These are phyloP conservation scores for Laguncularia racemosa DNA, from an alignment of 345 rosid species.

Conservation along the genomic window DNA sequence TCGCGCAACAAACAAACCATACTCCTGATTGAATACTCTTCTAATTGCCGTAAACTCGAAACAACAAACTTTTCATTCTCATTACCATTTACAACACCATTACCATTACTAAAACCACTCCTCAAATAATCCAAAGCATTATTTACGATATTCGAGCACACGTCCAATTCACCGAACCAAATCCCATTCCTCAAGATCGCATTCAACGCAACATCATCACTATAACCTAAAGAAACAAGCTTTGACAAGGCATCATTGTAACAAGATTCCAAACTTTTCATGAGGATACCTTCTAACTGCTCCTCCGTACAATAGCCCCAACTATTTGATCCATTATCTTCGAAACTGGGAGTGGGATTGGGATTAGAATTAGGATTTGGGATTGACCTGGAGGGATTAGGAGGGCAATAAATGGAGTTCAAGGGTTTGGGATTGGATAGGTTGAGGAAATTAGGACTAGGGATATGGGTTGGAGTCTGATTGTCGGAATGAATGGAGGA, in stretches of 20 bases:
- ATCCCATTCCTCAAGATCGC: conserved; percentile 75
- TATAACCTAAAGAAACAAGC: conserved; percentile 64
- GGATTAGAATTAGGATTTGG: conserved; percentile 15
- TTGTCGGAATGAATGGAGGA: conserved; percentile 36
- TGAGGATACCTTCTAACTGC: conserved; percentile 66
- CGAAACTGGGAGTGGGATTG: conserved; percentile 18
- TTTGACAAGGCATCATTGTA: conserved; percentile 64
- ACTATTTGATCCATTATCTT: conserved; percentile 33
- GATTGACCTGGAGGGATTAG: conserved; percentile 28
- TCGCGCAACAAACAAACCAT: conserved; percentile 88
- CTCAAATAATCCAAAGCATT: conserved; percentile 69
- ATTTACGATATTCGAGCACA: conserved; percentile 63
- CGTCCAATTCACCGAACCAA: conserved; percentile 89
- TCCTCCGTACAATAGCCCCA: conserved; percentile 91
- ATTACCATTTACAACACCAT: conserved; percentile 16
- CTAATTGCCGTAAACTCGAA: conserved; percentile 64
- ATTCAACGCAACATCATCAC: conserved; percentile 62
- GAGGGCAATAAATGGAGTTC: conserved; percentile 32
- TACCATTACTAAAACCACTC: conserved; percentile 25
- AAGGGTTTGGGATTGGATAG: conserved; percentile 61
- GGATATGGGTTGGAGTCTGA: conserved; percentile 34
- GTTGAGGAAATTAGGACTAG: conserved; percentile 38
- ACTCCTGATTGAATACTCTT: conserved; percentile 71
- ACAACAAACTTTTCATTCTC: conserved; percentile 52
- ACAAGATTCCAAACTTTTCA: conserved; percentile 48